Conservation (phyloP, 2,329 filamentous ascomycete species). For the Plectosphaerella plurivora region DNA sequence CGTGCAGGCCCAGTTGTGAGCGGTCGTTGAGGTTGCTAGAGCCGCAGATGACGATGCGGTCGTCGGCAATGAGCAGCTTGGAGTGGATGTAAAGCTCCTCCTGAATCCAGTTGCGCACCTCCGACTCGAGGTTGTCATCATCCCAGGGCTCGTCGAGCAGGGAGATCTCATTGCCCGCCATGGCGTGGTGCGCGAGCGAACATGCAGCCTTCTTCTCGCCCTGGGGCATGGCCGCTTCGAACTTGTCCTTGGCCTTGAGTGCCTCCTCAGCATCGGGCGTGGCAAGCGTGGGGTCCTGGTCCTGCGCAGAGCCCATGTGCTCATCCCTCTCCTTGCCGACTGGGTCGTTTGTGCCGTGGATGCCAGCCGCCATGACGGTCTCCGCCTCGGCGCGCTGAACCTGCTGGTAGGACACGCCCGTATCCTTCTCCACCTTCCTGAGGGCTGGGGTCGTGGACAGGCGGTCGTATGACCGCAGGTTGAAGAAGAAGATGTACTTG, state of each 20-base stretch:
- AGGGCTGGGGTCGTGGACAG: constrained; percentile 77
- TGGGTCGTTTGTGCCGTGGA: constrained; percentile 53
- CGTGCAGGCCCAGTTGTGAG: constrained; percentile 80
- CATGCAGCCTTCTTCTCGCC: constrained; percentile 31
- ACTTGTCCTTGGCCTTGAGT: constrained; percentile 44
- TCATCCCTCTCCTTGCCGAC: constrained; percentile 39
- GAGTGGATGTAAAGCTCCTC: constrained; percentile 95
- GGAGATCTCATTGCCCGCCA: constrained; percentile 58
- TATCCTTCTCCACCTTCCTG: constrained; percentile 70
- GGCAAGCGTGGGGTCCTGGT: constrained; percentile 20
- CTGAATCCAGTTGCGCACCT: constrained; percentile 86
- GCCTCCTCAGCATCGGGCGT: constrained; percentile 29
- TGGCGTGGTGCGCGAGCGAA: constrained; percentile 71
- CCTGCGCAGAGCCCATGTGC: constrained; percentile 39
- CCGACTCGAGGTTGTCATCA: constrained; percentile 62
- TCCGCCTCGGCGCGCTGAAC: constrained; percentile 85
- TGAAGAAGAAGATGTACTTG: constrained; percentile 89
- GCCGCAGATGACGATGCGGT: constrained; percentile 78
- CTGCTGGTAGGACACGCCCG: constrained; percentile 79
- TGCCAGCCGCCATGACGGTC: constrained; percentile 74
- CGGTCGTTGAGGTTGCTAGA: constrained; percentile 92
- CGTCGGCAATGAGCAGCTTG: constrained; percentile 86
- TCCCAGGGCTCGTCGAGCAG: constrained; percentile 72
- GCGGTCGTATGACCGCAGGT: constrained; percentile 86
- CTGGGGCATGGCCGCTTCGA: constrained; percentile 42